A percentile compares a stretch with the other conserved stretches of the same genome.
Evolutionary conservation across 2,329 filamentous ascomycete species (phyloP).

Genomic region (Aspergillus novoparasiticus): DNA sequence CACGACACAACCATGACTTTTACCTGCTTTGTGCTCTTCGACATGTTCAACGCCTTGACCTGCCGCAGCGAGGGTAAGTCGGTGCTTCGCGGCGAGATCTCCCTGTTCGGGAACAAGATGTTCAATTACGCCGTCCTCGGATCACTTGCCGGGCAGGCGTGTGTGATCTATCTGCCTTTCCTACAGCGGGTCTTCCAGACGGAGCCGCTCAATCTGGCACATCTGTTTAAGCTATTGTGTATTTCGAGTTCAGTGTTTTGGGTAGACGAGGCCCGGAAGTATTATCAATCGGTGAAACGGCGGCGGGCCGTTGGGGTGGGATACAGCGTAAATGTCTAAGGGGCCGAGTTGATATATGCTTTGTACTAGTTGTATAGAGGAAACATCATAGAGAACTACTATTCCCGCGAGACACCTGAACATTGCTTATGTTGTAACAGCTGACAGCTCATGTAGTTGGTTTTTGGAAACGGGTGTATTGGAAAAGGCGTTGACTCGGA

Average conservation of each 20-base stretch:
- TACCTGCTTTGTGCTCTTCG: constrained; percentile 97
- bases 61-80: constrained; percentile 92
- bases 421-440: neutral
- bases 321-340: constrained; percentile 46
- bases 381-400: neutral
- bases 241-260: constrained; percentile 92
- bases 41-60: constrained; percentile 98
- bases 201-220: constrained; percentile 73
- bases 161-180: constrained; percentile 94
- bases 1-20: constrained; percentile 99
- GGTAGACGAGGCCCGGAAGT: constrained; percentile 91
- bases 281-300: constrained; percentile 41
- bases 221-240: constrained; percentile 71
- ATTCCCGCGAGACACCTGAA: neutral
- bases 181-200: constrained; percentile 96
- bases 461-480: no score
- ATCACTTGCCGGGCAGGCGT: constrained; percentile 79
- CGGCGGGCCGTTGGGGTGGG: constrained; percentile 37
- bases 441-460: no score
- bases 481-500: no score
- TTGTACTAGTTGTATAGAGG: constrained; percentile 11
- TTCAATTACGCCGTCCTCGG: constrained; percentile 96
- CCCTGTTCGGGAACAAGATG: constrained; percentile 81
- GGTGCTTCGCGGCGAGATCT: constrained; percentile 80
- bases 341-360: neutral